Evolutionary conservation across 2,329 filamentous ascomycete species (phyloP).

Genomic region (Xylariaceae sp.): DNA sequence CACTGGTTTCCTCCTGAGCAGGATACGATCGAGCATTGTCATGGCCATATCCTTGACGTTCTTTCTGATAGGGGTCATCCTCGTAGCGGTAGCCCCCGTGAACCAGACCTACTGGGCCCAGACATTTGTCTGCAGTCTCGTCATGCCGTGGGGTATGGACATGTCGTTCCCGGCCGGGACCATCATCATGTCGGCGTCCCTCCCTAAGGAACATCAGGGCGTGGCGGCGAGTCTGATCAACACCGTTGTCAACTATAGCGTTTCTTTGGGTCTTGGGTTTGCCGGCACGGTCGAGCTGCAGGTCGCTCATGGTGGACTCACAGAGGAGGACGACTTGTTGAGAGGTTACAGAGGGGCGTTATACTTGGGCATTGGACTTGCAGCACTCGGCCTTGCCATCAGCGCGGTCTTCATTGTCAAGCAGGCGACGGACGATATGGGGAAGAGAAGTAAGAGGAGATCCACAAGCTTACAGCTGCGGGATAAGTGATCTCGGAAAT

Average conservation of each 20-base stretch:
- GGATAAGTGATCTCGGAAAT: too few species aligned
- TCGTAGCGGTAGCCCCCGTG: slow-evolving; percentile 29
- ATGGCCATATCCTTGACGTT: slow-evolving; percentile 3
- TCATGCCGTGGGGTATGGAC: slow-evolving; percentile 46
- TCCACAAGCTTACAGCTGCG: too few species aligned
- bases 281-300: slow-evolving; percentile 45
- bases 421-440: too few species aligned
- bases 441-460: too few species aligned
- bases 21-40: too few species aligned
- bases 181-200: slow-evolving; percentile 40
- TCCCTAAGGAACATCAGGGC: slow-evolving; percentile 21
- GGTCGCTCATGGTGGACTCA: slow-evolving; percentile 45
- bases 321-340: slow-evolving; percentile 22
- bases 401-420: too few species aligned
- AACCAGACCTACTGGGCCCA: slow-evolving; percentile 47
- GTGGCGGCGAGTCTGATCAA: slow-evolving; percentile 39
- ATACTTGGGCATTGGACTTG: slow-evolving; percentile 35
- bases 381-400: slow-evolving; percentile 28
- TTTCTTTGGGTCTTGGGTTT: slow-evolving; percentile 47
- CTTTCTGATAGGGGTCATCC: slow-evolving; percentile 16
- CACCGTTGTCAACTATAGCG: slow-evolving; percentile 51
- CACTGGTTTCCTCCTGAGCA: slow-evolving; percentile 19
- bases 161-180: slow-evolving; percentile 48
- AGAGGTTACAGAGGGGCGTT: slow-evolving; percentile 30
- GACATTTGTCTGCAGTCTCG: slow-evolving; percentile 38